phyloP scores from a whole-genome alignment of 2,329 filamentous ascomycete species.

The Penicillium sp. region DNA sequence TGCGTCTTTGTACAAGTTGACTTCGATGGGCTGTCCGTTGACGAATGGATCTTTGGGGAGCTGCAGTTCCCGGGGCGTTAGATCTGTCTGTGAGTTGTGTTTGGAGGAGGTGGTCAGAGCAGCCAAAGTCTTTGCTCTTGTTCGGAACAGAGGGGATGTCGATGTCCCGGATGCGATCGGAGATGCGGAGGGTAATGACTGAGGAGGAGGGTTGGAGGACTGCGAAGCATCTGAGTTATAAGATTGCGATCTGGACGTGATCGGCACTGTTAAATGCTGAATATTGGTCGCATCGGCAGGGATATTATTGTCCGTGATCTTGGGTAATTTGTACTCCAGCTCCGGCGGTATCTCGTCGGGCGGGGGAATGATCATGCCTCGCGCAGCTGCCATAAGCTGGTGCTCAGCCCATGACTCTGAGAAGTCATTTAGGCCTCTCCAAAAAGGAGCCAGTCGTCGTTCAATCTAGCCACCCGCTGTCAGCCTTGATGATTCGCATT shows the following conservation, averaged over 20 bases:
- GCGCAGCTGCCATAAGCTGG: slow-evolving; percentile 87
- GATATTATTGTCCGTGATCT: slow-evolving; percentile 50
- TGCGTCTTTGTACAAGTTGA: slow-evolving; percentile 88
- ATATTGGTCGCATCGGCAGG: slow-evolving; percentile 59
- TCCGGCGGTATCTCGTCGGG: slow-evolving; percentile 80
- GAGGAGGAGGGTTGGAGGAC: slow-evolving; percentile 61
- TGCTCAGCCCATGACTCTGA: slow-evolving; percentile 87
- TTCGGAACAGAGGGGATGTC: slow-evolving; percentile 65
- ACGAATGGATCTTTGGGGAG: slow-evolving; percentile 81
- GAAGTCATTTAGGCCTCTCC: slow-evolving; percentile 89
- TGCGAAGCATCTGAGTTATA: slow-evolving; percentile 71
- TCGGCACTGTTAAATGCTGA: slow-evolving; percentile 74
- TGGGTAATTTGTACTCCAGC: slow-evolving; percentile 52
- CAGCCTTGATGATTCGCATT: slow-evolving; percentile 13
- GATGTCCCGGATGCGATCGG: slow-evolving; percentile 53
- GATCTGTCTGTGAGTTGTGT: slow-evolving; percentile 69
- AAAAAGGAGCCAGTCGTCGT: slow-evolving; percentile 87
- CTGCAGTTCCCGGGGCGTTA: slow-evolving; percentile 73
- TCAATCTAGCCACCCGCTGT: slow-evolving; percentile 68
- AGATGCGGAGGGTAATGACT: slow-evolving; percentile 61
- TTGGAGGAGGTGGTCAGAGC: slow-evolving; percentile 75
- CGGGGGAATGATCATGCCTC: slow-evolving; percentile 78
- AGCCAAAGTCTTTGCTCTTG: slow-evolving; percentile 84
- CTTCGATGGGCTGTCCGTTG: slow-evolving; percentile 91
- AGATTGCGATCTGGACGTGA: slow-evolving; percentile 73